Evolutionary conservation across 2,329 filamentous ascomycete species (phyloP), one percentile per base, ranked within the genome.

Genomic region (Bipolaris gigantea): DNA sequence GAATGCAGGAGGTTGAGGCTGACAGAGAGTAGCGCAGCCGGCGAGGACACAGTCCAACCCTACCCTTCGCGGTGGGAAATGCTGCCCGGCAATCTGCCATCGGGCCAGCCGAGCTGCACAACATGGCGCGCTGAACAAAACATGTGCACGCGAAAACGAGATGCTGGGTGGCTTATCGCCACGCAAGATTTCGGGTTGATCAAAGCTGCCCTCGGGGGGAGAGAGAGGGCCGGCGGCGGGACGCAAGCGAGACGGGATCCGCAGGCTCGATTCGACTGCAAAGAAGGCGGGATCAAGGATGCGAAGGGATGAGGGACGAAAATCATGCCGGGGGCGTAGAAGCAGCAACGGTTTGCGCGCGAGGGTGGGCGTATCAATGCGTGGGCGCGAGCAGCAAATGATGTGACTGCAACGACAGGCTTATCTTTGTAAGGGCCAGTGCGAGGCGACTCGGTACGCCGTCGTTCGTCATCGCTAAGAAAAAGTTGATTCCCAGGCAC

Each of bases 401-500:
- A 49, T 53, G 56, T 62, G 52, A 61, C 57, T 60, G 56, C 21
- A 56, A 51, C 55, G 47, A 53, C 50, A 53, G 56, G 57, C 57
- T 60, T 60, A 57, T 60, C 57, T 35, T 41, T 50, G 25, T 47
- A 55, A 46, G 41, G 50, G 43, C 55, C 34, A 36, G 8, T 50
- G 55, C 44, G 34, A 23, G 34, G 27, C 19, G 42, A 42, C 55
- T 55, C 46, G 45, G 57, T 40, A 55, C 42, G 52, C 49, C 41
- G 41, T 43, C 45, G 56, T 59, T 63, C 64, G 65, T 67, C 66
- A 67, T 66, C 46, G 65, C 64, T 60, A 56, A 62, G 63, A 67
- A 67, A 67, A 67, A 68, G 63, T 67, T 65, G 56, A 53, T 52
- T 50, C 55, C 57, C 53, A 49, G 43, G 39, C 39, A 47, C 42